Evolutionary conservation across 768 basidiomycete genomes (phyloP).

Genomic region (Hemileccinum impolitum): DNA sequence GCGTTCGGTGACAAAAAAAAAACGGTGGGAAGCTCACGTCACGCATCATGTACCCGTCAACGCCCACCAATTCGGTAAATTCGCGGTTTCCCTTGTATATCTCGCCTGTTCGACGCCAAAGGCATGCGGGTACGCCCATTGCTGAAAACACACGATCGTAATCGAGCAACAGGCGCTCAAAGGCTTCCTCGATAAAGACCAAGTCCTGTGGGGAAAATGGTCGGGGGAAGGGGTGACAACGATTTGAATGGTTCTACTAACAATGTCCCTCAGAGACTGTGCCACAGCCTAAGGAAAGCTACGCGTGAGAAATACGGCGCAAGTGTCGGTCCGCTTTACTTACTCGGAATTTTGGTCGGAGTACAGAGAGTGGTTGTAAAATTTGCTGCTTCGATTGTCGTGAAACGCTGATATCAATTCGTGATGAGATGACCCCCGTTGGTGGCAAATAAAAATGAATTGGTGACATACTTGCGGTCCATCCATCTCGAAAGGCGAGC

Average conservation of each 20-base stretch:
- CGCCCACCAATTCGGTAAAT: constrained; percentile 86
- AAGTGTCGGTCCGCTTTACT: constrained; percentile 17
- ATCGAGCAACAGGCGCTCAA: constrained; percentile 91
- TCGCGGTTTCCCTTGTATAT: constrained; percentile 98
- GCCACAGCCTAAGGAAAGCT: constrained; percentile 57
- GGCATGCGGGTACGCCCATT: constrained; percentile 95
- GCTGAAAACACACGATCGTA: constrained; percentile 93
- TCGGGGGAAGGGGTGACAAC: not conserved
- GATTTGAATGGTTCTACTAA: constrained; percentile 27
- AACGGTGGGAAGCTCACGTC: constrained; percentile 51
- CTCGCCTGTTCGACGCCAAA: constrained; percentile 96
- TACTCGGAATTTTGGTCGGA: constrained; percentile 83
- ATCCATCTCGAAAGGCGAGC: constrained; percentile 91
- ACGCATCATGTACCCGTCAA: constrained; percentile 85
- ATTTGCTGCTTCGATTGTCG: constrained; percentile 91
- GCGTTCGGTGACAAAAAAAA: not conserved
- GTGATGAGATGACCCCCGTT: not conserved
- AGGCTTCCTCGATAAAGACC: constrained; percentile 97
- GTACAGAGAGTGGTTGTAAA: constrained; percentile 79
- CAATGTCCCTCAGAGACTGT: constrained; percentile 80
- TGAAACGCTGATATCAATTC: constrained; percentile 56
- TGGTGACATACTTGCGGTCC: constrained; percentile 72
- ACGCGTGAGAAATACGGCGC: not conserved
- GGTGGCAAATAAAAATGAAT: not conserved
- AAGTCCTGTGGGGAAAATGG: constrained; percentile 56